Evolutionary conservation across 177 flowering plant genomes (phyloP), one percentile per base, ranked within the genome.

Genomic region (Telopea speciosissima): DNA sequence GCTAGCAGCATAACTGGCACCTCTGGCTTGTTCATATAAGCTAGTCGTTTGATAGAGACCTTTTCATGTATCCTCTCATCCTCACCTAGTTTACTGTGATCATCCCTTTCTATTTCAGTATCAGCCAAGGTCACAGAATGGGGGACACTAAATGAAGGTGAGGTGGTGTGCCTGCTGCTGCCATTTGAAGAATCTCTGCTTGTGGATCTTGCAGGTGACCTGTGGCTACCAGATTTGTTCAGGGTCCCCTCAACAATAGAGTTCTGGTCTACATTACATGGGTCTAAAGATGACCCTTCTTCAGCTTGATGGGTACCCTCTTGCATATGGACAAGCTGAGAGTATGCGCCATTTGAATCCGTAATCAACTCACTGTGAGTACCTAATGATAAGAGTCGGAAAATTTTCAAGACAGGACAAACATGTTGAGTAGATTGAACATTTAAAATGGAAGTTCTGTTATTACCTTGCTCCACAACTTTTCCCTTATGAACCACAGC

Each of bases 11-110:
- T 59, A 67, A 77, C 62, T 58, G 85, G 86, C 3, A 84, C 0
- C 79, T 91, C 94, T 56, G 91, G 90, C 72, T 82, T 87, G 81
- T 88, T 89, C 72, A 91, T 61, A 68, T 65, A 60, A 19, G 87
- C 91, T 13, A 91, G 74, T 14, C 88, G 81, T 49, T 59, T 64
- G 1, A 86, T 31, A 6, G 89, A 76, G 23, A 81, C 79, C 2
- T 70, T 77, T 9, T 65, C 13, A 0, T 45, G 63, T 61, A 66
- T 64, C 17, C 24, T 28, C 17, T 69, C 63, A 45, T 45, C 17
- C 19, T 45, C 54, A 12, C 54, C 19, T 45, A 45, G 7, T 45
- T 28, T 22, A 25, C 5, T 63, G 6, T 33, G 40, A 22, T 69
- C 72, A 3, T 76, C 73, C 3, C 22, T 24, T 5, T 8, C 63